These are phyloP conservation scores for Melampsora allii-populina DNA, from an alignment of 1,284 basidiomycete genomes.

Conservation along the genomic window DNA sequence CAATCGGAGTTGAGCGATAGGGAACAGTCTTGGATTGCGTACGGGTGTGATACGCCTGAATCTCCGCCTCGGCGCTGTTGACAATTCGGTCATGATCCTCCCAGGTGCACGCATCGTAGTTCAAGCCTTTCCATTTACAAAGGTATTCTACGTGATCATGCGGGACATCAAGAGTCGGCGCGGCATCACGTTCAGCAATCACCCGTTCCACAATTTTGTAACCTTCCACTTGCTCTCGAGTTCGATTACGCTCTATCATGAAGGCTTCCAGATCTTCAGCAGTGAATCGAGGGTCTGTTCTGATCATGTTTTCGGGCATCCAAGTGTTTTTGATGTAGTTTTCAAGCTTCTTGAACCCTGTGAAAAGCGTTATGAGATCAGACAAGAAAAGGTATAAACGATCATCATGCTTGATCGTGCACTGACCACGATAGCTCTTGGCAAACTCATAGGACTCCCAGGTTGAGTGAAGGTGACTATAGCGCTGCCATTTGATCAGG, in stretches of 20 bases:
- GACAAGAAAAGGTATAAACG: not conserved
- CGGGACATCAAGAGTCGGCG: conserved; percentile 60
- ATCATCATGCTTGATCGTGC: conserved; percentile 59
- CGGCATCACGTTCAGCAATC: conserved; percentile 71
- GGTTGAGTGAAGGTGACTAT: conserved; percentile 54
- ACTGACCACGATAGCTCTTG: conserved; percentile 78
- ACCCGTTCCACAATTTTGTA: conserved; percentile 92
- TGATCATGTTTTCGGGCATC: conserved; percentile 67
- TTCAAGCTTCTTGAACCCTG: conserved; percentile 93
- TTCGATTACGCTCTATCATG: conserved; percentile 78
- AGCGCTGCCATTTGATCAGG: conserved; percentile 56
- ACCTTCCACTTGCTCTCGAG: conserved; percentile 81
- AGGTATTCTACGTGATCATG: conserved; percentile 72
- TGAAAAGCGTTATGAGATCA: not conserved
- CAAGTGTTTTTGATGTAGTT: conserved; percentile 89
- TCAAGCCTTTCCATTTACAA: conserved; percentile 94
- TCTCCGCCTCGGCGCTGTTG: conserved; percentile 60
- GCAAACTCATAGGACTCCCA: conserved; percentile 35
- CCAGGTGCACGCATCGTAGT: conserved; percentile 97
- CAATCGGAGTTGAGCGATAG: conserved; percentile 74
- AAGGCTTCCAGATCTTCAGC: conserved; percentile 81
- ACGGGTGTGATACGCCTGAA: conserved; percentile 74
- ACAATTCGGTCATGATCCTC: conserved; percentile 61
- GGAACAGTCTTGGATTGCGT: conserved; percentile 79
- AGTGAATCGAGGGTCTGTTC: conserved; percentile 66